Base-by-base conservation (phyloP, 2,329 filamentous ascomycete species). In the Fusarium dlaminii region DNA sequence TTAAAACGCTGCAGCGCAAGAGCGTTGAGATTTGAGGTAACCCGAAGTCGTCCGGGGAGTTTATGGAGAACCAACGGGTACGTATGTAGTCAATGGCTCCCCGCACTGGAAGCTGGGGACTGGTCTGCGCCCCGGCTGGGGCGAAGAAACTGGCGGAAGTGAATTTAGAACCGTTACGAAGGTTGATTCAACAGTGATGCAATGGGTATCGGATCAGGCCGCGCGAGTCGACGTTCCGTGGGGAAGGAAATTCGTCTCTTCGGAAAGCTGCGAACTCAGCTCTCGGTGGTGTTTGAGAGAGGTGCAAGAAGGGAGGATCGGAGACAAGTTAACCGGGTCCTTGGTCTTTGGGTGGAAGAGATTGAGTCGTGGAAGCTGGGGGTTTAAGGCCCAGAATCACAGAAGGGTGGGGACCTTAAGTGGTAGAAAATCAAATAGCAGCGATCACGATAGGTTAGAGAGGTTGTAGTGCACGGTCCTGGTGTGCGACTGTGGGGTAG, bases 401-500 rank as follows among this genome's bases (percentile, higher is more conserved):
- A 63, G 61, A 65, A 68, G 70, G 66, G 76, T 78, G 76, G 75
- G 65, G 73, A 74, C 69, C 52, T 68, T 54, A 43, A 54, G 40
- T 54, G 60, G 56, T 45, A 61, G 45, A 65, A 73, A 78, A 68
- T 72, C 67, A 66, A 72, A 56, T 72, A 73, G 70, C 72, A 72
- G 63, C 52, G 64, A 68, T 68, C 66, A 77, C 77, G 74, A 78
- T 78, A 78, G 66, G 67, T 70, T 55, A 72, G 63, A 72, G 75
- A 74, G 66, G 70, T 65, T 70, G 68, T 57, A 37, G 68, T 55
- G 70, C 68, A 77, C 75, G 68, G 68, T 54, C 68, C 67, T 61
- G 60, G 66, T 60, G 74, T 78, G 74, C 61, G 70, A 75, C 74
- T 78, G 77, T 78, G 77, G 77, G 77, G 77, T 77, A 78, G 65